A percentile compares a stretch with the other conserved stretches of the same genome.
Evolutionary conservation across 1,139 yeast genomes (phyloP).

Genomic region (Candida sp.): DNA sequence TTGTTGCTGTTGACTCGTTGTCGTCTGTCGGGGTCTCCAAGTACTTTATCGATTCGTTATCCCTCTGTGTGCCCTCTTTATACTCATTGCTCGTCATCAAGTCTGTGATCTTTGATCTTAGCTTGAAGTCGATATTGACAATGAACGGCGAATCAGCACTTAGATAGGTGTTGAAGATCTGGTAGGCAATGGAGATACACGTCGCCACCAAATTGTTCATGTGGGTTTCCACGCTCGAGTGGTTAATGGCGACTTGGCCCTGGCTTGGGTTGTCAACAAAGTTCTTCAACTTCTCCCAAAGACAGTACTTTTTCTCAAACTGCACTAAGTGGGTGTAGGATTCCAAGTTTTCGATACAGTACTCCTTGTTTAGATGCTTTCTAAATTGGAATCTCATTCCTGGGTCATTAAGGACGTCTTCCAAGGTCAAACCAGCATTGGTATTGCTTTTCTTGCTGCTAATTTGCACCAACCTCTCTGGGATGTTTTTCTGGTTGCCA

Average conservation of each 20-base stretch:
- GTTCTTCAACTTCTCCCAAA: conserved; percentile 17
- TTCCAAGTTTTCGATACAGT: conserved; percentile 77
- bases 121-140: conserved; percentile 67
- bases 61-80: not conserved
- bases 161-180: conserved; percentile 69
- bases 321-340: conserved; percentile 65
- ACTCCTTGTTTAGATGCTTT: conserved; percentile 62
- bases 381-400: conserved; percentile 75
- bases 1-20: not conserved
- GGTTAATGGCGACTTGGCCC: not conserved
- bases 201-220: conserved; percentile 44
- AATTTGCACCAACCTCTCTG: not conserved
- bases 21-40: conserved; percentile 13
- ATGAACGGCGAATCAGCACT: conserved; percentile 74
- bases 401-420: conserved; percentile 69
- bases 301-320: conserved; percentile 28
- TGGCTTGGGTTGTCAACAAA: not conserved
- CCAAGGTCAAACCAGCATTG: conserved; percentile 27
- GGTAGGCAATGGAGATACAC: conserved; percentile 59
- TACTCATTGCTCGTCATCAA: conserved; percentile 33
- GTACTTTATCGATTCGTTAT: conserved; percentile 4
- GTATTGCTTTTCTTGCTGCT: not conserved
- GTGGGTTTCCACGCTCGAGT: not conserved
- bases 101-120: conserved; percentile 52
- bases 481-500: not conserved